A percentile compares a stretch with the other conserved stretches of the same genome.
phyloP scores from a whole-genome alignment of 768 basidiomycete species.

The Auricularia heimuer region DNA sequence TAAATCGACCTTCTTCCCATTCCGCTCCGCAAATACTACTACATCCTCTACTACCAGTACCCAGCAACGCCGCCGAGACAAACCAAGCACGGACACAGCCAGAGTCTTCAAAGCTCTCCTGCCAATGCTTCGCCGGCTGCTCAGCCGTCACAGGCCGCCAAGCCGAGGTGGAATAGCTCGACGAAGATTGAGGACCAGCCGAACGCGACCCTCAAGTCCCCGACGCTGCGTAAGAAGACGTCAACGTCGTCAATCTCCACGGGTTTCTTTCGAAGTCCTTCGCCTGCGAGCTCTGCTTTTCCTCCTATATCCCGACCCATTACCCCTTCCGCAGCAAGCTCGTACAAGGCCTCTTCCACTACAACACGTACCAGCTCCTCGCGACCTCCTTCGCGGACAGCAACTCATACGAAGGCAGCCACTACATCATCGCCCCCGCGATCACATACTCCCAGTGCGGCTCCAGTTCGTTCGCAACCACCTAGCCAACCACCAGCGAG shows the following conservation, averaged over 20 bases:
- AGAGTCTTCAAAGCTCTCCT: conserved; percentile 37
- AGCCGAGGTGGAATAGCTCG: conserved; percentile 72
- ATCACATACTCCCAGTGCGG: conserved; percentile 48
- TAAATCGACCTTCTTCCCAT: conserved; percentile 8
- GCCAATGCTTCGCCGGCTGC: conserved; percentile 40
- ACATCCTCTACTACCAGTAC: conserved; percentile 1
- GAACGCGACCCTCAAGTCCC: conserved; percentile 34
- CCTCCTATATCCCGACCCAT: not conserved
- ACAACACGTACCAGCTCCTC: not conserved
- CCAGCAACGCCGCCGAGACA: conserved; percentile 42
- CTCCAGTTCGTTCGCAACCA: not conserved
- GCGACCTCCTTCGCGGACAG: conserved; percentile 2
- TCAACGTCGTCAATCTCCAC: conserved; percentile 9
- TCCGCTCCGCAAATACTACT: conserved; percentile 1
- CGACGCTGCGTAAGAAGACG: conserved; percentile 37
- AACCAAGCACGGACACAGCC: conserved; percentile 55
- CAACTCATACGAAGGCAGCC: not conserved
- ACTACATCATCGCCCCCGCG: conserved; percentile 4
- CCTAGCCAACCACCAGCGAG: not conserved
- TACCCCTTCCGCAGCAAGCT: conserved; percentile 4
- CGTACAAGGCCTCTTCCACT: not conserved
- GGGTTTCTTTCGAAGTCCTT: conserved; percentile 2
- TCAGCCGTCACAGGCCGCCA: conserved; percentile 32
- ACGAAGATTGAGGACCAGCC: conserved; percentile 58
- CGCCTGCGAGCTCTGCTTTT: not conserved